A percentile compares a stretch with the other conserved stretches of the same genome.
phyloP scores from a whole-genome alignment of 1,139 yeast genomes.

The Candida sanyaensis region DNA sequence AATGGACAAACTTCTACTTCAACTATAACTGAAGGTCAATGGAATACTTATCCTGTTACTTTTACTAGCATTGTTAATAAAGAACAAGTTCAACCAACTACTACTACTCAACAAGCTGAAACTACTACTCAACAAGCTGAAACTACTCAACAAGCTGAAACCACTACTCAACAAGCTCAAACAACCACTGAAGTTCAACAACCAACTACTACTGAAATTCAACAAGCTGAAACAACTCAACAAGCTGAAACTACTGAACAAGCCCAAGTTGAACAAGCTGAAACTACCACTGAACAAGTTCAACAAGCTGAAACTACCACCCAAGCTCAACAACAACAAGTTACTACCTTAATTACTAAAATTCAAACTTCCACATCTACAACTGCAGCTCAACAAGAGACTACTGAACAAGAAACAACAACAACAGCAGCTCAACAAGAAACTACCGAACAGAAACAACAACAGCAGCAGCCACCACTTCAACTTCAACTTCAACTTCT shows the following conservation, averaged over 20 bases:
- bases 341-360: conserved; percentile 6
- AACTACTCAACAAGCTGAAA: conserved; percentile 13
- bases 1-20: conserved; percentile 63
- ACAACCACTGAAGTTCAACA: no score
- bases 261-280: neutral
- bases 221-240: no score
- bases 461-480: conserved; percentile 12
- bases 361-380: neutral
- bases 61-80: conserved; percentile 16
- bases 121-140: conserved; percentile 19
- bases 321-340: conserved; percentile 4
- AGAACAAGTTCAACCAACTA: conserved; percentile 9
- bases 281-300: conserved; percentile 8
- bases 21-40: conserved; percentile 43
- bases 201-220: conserved; percentile 6
- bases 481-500: conserved; percentile 7
- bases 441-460: no score
- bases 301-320: conserved; percentile 2
- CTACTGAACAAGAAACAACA: conserved; percentile 1
- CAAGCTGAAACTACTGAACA: conserved; percentile 3
- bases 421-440: conserved; percentile 5
- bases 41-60: conserved; percentile 29
- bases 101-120: conserved; percentile 21
- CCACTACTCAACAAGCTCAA: no score
- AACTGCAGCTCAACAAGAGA: conserved; percentile 1